These are phyloP conservation scores for Aspergillus brasiliensis DNA, from an alignment of 2,329 filamentous ascomycete species.

Conservation along the genomic window DNA sequence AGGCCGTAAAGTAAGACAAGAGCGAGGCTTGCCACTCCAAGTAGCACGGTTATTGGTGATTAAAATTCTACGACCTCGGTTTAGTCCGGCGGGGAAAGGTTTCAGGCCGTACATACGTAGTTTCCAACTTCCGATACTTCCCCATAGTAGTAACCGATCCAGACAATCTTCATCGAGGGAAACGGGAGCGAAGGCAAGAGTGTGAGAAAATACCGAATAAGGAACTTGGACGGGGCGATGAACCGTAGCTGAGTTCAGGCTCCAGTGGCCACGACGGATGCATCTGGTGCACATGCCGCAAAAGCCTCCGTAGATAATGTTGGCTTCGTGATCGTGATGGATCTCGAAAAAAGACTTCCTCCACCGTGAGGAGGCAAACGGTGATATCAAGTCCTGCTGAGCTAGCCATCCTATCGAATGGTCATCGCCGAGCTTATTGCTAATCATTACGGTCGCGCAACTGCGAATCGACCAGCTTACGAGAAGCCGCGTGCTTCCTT, in stretches of 20 bases:
- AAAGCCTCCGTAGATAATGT: not conserved
- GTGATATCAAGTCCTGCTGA: not conserved
- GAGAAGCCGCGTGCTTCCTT: not conserved
- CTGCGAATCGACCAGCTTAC: not conserved
- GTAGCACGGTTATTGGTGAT: not conserved
- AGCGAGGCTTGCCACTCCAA: not conserved
- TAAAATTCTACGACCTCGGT: not conserved
- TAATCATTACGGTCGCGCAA: not conserved
- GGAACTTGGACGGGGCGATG: not conserved
- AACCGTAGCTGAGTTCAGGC: not conserved
- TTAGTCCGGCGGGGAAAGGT: not conserved
- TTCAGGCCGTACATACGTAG: not conserved
- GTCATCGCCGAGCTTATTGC: conserved; percentile 4
- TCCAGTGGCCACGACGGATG: not conserved
- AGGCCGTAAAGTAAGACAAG: not conserved
- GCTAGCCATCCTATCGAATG: not conserved
- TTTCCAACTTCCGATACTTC: not conserved
- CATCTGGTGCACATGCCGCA: not conserved
- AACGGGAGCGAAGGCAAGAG: not conserved
- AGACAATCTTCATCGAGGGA: not conserved
- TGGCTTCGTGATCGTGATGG: not conserved
- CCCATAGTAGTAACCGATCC: not conserved
- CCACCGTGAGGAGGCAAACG: not conserved
- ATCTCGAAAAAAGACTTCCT: not conserved
- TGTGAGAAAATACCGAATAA: not conserved